Base-by-base conservation (phyloP, 257 asterid genomes). In the Agastache rugosa region DNA sequence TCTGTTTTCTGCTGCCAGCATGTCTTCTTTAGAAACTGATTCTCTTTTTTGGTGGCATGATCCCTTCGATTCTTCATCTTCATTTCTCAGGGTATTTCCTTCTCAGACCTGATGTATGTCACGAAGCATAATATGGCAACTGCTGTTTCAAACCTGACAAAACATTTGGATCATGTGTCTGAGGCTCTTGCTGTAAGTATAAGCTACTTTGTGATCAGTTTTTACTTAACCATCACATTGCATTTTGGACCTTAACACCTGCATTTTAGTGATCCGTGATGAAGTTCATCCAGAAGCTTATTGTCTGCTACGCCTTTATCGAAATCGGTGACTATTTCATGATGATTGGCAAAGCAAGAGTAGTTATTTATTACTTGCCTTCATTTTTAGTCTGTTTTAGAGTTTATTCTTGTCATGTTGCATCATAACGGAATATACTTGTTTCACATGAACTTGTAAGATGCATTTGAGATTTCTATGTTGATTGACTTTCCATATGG, bases 71-170 rank as follows among this genome's bases (percentile, higher is more conserved):
- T 59, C 77, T 69, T 16, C 35, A 56, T 59, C 53, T 77, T 54
- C 78, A 19, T 48, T 27, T 73, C 34, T 65, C 69, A 93, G 98
- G 97, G 98, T 39, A 83, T 91, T 76, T 85, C 91, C 77, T 90
- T 91, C 82, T 90, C 97, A 6, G 97, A 91, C 84, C 83, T 94
- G 79, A 91, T 94, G 97, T 94, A 91, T 76, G 97, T 94, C 41
- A 90, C 97, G 35, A 94, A 88, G 84, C 82, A 75, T n/a, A 87
- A 73, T 82, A 91, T 91, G 97, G 88, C 92, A 69, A 82, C 75
- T 86, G 97, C 98, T 77, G 97, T 91, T 63, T 54, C 93, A 59
- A 94, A 87, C 87, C 81, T 94, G 86, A 91, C 97, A 53, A 87
- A 86, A 73, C 96, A 94, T 84, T 84, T 94, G 82, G 96, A 85